These are phyloP conservation scores for Amphibolis antarctica DNA, from an alignment of 106 monocot species.

Conservation along the genomic window DNA sequence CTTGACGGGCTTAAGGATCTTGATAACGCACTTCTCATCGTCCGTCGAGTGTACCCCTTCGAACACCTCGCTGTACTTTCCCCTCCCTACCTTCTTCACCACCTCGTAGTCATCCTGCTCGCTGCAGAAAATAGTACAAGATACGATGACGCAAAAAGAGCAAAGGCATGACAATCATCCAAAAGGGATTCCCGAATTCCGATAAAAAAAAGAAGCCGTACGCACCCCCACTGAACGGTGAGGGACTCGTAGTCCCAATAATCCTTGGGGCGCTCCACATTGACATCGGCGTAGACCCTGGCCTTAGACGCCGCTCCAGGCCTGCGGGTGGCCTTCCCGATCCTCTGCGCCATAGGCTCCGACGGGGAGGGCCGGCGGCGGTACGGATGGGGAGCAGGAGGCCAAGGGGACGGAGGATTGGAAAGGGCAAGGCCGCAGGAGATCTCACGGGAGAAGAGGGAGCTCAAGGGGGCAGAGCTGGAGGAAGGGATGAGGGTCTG, in stretches of 20 bases:
- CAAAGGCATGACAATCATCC: not conserved
- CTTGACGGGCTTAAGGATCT: slow-evolving; percentile 95
- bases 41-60: slow-evolving; percentile 43
- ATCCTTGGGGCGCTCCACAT: slow-evolving; percentile 16
- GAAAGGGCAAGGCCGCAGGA: not conserved
- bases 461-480: too few relatives aligned
- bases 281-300: slow-evolving; percentile 21
- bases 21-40: slow-evolving; percentile 52
- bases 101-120: slow-evolving; percentile 94
- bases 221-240: slow-evolving; percentile 17
- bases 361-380: not conserved
- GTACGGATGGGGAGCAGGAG: not conserved
- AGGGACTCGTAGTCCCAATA: slow-evolving; percentile 23
- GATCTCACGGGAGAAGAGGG: slow-evolving; percentile 4
- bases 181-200: not conserved
- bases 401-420: not conserved
- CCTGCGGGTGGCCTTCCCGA: slow-evolving; percentile 50
- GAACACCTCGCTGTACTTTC: slow-evolving; percentile 82
- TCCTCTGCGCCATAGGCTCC: slow-evolving; percentile 40
- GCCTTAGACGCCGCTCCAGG: slow-evolving; percentile 10
- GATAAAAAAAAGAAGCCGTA: not conserved
- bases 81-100: slow-evolving; percentile 74
- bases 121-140: slow-evolving; percentile 20
- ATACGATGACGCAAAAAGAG: too few relatives aligned
- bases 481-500: not conserved